Conservation (phyloP, 768 basidiomycete species). For the Postia placenta region DNA sequence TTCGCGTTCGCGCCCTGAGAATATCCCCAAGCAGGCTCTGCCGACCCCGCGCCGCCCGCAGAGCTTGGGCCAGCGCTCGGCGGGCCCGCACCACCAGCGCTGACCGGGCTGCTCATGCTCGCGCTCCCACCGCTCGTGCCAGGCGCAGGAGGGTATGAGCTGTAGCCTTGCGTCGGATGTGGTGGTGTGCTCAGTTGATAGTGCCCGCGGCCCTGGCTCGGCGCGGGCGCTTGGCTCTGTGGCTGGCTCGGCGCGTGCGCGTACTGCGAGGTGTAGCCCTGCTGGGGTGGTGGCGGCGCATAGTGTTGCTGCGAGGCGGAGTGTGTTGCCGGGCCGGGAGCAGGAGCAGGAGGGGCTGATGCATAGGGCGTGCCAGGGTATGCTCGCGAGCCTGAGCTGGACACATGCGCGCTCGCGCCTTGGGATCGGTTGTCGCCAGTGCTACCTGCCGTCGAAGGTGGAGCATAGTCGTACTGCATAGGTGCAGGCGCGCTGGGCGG, state of each 20-base stretch:
- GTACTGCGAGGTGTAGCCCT: slow-evolving; percentile 17
- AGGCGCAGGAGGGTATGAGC: slow-evolving; percentile 20
- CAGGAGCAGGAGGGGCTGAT: neutral
- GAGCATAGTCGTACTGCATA: neutral
- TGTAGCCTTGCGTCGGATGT: slow-evolving; percentile 17
- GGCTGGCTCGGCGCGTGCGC: slow-evolving; percentile 18
- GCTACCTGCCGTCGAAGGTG: neutral
- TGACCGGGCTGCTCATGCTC: slow-evolving; percentile 8
- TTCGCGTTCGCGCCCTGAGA: neutral
- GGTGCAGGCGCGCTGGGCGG: neutral
- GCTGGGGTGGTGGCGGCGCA: slow-evolving; percentile 4
- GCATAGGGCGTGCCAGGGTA: neutral
- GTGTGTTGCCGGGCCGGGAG: neutral
- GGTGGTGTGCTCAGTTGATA: slow-evolving; percentile 23
- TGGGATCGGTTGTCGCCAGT: neutral
- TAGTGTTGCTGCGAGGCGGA: slow-evolving; percentile 1
- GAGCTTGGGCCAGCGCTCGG: slow-evolving; percentile 4
- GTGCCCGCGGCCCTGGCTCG: slow-evolving; percentile 9
- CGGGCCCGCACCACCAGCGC: slow-evolving; percentile 3
- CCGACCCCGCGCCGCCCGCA: slow-evolving; percentile 3
- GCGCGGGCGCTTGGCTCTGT: slow-evolving; percentile 22
- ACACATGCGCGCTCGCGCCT: neutral
- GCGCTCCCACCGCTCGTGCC: slow-evolving; percentile 5
- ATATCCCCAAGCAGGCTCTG: slow-evolving; percentile 7
- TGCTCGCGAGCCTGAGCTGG: neutral